Conservation (phyloP, 805 yeast genomes). For the Pichia paraexigua region DNA sequence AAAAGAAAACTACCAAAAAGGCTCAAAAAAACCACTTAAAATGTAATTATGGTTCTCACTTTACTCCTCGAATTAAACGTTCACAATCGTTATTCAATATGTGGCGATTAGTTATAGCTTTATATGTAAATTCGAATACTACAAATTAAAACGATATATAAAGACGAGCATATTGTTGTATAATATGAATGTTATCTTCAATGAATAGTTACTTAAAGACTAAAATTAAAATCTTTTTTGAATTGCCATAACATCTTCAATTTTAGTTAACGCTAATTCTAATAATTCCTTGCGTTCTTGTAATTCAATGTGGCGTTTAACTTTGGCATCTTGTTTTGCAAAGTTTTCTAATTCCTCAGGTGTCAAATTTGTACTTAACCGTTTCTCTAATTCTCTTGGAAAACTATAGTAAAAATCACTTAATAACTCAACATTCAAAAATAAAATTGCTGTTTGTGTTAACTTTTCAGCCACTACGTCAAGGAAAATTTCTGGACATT, state of each 20-base stretch:
- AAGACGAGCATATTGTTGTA: neutral
- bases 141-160: too few relatives aligned
- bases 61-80: too few relatives aligned
- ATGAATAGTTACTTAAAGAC: neutral
- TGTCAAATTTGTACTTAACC: conserved; percentile 53
- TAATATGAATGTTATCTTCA: too few relatives aligned
- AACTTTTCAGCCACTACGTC: conserved; percentile 89
- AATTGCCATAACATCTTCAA: conserved; percentile 73
- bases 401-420: conserved; percentile 95
- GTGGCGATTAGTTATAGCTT: too few relatives aligned
- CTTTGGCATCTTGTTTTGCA: conserved; percentile 91
- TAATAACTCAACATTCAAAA: conserved; percentile 85
- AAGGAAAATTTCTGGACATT: conserved; percentile 90
- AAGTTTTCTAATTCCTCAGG: conserved; percentile 76
- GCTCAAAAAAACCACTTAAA: too few relatives aligned
- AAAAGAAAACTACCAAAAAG: too few relatives aligned
- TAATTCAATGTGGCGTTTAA: conserved; percentile 82
- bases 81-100: too few relatives aligned
- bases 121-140: too few relatives aligned
- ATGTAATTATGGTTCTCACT: too few relatives aligned
- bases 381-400: conserved; percentile 84
- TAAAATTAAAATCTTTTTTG: conserved; percentile 31
- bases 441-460: conserved; percentile 87
- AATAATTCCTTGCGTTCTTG: conserved; percentile 89
- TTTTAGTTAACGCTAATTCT: conserved; percentile 75